These are phyloP conservation scores for Cardamine resedifolia DNA, from an alignment of 345 rosid species.

Conservation along the genomic window DNA sequence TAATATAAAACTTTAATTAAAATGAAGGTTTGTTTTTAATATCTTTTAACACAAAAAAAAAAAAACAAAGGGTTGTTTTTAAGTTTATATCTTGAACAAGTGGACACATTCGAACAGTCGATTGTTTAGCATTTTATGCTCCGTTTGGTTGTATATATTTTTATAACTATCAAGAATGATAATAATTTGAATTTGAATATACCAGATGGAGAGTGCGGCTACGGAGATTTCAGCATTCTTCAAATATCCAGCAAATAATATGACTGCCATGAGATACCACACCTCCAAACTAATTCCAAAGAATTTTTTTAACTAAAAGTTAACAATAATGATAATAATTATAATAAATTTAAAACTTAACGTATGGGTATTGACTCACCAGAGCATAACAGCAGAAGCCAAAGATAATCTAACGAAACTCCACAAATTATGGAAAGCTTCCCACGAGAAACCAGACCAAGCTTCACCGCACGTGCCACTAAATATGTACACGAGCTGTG, in stretches of 20 bases:
- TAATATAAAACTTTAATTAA: no score
- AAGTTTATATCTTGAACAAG: no score
- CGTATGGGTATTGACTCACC: slow-evolving; percentile 53
- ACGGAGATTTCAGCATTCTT: slow-evolving; percentile 77
- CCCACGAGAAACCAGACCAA: slow-evolving; percentile 78
- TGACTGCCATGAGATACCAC: slow-evolving; percentile 80
- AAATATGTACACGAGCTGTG: slow-evolving; percentile 60
- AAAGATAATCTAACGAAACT: slow-evolving; percentile 67
- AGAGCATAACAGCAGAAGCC: slow-evolving; percentile 91
- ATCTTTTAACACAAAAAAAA: no score
- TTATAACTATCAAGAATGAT: no score
- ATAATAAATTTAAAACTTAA: neutral
- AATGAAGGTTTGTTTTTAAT: no score
- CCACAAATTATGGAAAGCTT: slow-evolving; percentile 77
- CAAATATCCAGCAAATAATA: slow-evolving; percentile 78
- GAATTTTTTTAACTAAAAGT: no score
- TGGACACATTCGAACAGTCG: no score
- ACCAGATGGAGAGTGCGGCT: slow-evolving; percentile 89
- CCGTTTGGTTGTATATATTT: no score
- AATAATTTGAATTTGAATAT: no score
- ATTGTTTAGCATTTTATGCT: no score
- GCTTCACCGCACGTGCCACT: slow-evolving; percentile 78
- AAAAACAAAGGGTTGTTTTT: no score
- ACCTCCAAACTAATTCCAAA: slow-evolving; percentile 60
- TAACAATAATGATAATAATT: neutral